phyloP scores from a whole-genome alignment of 805 yeast genomes.

The Sugiyamaella floridensis region DNA sequence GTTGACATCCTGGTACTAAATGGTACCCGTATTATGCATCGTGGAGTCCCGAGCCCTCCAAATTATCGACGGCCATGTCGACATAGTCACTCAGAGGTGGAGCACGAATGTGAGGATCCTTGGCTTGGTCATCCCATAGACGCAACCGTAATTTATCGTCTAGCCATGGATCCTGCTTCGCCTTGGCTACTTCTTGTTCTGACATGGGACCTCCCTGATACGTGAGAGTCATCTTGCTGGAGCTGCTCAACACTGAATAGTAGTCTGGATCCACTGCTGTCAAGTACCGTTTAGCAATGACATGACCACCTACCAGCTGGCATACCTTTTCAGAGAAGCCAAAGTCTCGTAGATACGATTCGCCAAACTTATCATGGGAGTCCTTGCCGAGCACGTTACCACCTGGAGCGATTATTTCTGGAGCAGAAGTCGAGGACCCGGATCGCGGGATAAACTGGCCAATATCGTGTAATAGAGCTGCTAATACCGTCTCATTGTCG shows the following conservation, averaged over 20 bases:
- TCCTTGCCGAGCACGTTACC: conserved; percentile 4
- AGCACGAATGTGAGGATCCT: conserved; percentile 5
- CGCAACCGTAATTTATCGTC: conserved; percentile 8
- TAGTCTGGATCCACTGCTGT: conserved; percentile 7
- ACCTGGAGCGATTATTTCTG: conserved; percentile 6
- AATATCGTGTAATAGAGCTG: conserved; percentile 11
- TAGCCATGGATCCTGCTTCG: conserved; percentile 14
- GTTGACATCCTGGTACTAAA: too few species aligned
- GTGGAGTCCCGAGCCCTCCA: background rate
- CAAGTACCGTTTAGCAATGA: conserved; percentile 12
- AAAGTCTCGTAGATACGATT: conserved; percentile 10
- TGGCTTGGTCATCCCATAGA: conserved; percentile 14
- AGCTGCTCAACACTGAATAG: conserved; percentile 8
- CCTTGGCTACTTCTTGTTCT: conserved; percentile 3
- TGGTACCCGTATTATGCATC: too few species aligned
- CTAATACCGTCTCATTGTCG: conserved; percentile 12
- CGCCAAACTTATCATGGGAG: conserved; percentile 13
- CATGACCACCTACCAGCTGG: conserved; percentile 15
- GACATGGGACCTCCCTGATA: conserved; percentile 15
- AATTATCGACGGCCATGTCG: conserved; percentile 10
- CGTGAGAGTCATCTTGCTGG: conserved; percentile 9
- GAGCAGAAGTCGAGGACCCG: conserved; percentile 3
- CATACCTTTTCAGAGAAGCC: conserved; percentile 15
- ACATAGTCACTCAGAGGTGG: conserved; percentile 6
- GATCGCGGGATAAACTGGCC: conserved; percentile 10